Evolutionary conservation across 306 rosid genomes (phyloP).

Genomic region (Prunus mira): DNA sequence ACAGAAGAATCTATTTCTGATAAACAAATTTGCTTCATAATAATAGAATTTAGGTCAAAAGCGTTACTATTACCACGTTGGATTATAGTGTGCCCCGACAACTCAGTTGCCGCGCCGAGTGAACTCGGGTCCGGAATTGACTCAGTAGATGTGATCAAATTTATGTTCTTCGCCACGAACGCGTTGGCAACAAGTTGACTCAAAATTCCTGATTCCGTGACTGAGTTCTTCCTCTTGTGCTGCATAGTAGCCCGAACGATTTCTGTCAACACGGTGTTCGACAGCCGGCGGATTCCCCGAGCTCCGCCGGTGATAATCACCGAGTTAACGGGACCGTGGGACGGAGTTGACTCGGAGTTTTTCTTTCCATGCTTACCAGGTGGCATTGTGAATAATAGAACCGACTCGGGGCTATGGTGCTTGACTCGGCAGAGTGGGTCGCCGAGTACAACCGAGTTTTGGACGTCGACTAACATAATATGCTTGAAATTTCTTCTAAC

Average conservation of each 20-base stretch:
- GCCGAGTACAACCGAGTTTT: constrained; percentile 31
- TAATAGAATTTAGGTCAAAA: constrained; percentile 38
- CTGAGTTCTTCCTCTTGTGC: constrained; percentile 48
- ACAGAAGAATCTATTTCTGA: constrained; percentile 67
- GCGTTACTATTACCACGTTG: constrained; percentile 43
- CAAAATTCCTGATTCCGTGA: constrained; percentile 54
- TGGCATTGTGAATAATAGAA: constrained; percentile 22
- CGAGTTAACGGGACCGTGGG: constrained; percentile 32
- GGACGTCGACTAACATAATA: constrained; percentile 57
- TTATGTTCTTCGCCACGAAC: constrained; percentile 42
- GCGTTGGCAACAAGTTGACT: constrained; percentile 52
- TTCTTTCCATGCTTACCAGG: constrained; percentile 36
- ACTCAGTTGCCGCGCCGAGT: constrained; percentile 27
- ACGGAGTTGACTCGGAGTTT: constrained; percentile 37
- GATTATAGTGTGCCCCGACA: constrained; percentile 36
- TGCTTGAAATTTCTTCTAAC: constrained; percentile 67
- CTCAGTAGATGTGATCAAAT: constrained; percentile 42
- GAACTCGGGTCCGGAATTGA: constrained; percentile 54
- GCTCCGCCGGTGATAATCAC: constrained; percentile 66
- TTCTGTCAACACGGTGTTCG: constrained; percentile 46
- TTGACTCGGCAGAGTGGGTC: constrained; percentile 61
- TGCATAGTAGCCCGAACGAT: constrained; percentile 58
- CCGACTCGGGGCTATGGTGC: constrained; percentile 58
- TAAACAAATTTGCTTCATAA: constrained; percentile 58
- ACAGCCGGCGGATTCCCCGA: constrained; percentile 67